A percentile compares a stretch with the other conserved stretches of the same genome.
phyloP scores from a whole-genome alignment of 495 filamentous ascomycete genomes.

The Cenococcum geophilum region DNA sequence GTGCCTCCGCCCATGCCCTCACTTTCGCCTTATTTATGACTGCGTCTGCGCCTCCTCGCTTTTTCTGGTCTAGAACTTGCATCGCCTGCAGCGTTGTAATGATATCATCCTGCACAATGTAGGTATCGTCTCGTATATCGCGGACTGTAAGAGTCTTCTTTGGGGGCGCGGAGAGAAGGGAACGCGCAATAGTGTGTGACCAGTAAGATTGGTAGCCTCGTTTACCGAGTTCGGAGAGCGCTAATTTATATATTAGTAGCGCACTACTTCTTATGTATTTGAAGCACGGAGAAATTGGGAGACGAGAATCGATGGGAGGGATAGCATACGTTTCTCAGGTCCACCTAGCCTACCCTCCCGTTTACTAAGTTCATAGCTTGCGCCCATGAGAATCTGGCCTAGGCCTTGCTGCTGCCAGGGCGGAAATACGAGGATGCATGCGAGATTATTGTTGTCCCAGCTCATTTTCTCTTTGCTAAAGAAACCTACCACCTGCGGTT shows the following conservation, averaged over 20 bases:
- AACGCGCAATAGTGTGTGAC: slow-evolving; percentile 70
- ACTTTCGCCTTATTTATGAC: slow-evolving; percentile 52
- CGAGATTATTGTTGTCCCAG: slow-evolving; percentile 97
- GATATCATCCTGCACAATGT: slow-evolving; percentile 77
- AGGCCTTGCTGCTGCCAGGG: slow-evolving; percentile 89
- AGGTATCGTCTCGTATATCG: slow-evolving; percentile 59
- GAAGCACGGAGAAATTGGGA: not conserved
- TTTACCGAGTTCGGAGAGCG: slow-evolving; percentile 74
- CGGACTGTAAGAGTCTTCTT: slow-evolving; percentile 49
- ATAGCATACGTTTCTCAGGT: slow-evolving; percentile 65
- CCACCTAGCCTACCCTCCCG: slow-evolving; percentile 81
- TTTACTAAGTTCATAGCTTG: slow-evolving; percentile 86
- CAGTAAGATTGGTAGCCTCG: slow-evolving; percentile 78
- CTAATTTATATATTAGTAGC: slow-evolving; percentile 16
- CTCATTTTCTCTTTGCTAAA: slow-evolving; percentile 98
- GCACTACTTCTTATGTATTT: not conserved
- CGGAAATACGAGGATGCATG: slow-evolving; percentile 93
- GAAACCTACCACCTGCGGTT: slow-evolving; percentile 72
- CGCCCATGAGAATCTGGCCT: slow-evolving; percentile 83
- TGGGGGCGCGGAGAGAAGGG: slow-evolving; percentile 43
- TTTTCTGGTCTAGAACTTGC: slow-evolving; percentile 55
- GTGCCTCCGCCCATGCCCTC: slow-evolving; percentile 47
- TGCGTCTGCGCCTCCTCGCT: slow-evolving; percentile 42
- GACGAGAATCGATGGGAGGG: not conserved
- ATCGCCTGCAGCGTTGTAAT: slow-evolving; percentile 71